Evolutionary conservation across 2,329 filamentous ascomycete species (phyloP).

Genomic region (Emmonsia crescens): DNA sequence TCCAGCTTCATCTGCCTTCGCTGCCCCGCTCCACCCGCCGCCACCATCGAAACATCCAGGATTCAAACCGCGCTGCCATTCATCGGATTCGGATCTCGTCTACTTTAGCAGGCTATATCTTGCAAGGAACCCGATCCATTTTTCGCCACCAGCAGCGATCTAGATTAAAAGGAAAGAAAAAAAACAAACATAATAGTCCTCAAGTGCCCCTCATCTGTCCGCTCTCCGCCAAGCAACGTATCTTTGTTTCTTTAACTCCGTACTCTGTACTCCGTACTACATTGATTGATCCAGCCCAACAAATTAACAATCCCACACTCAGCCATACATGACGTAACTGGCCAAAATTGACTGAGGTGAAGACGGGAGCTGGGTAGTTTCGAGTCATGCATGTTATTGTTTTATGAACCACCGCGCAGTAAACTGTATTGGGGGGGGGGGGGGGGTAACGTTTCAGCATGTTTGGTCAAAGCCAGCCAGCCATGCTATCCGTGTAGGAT

Average conservation of each 20-base stretch:
- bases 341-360: background rate
- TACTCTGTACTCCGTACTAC: too few species aligned
- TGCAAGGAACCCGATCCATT: background rate
- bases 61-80: too few species aligned
- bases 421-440: too few species aligned
- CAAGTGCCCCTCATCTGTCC: background rate
- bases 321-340: background rate
- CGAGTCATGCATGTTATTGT: background rate
- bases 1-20: too few species aligned
- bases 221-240: background rate
- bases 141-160: too few species aligned
- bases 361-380: background rate
- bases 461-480: background rate
- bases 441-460: background rate
- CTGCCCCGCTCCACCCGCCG: too few species aligned
- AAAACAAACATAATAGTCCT: too few species aligned
- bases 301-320: background rate
- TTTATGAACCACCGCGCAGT: background rate
- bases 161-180: too few species aligned
- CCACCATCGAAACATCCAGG: background rate
- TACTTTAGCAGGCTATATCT: background rate
- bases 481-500: background rate
- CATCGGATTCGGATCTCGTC: background rate
- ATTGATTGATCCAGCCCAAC: too few species aligned
- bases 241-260: background rate